phyloP scores from a whole-genome alignment of 2,329 filamentous ascomycete species.

The Paecilomyces formosus region DNA sequence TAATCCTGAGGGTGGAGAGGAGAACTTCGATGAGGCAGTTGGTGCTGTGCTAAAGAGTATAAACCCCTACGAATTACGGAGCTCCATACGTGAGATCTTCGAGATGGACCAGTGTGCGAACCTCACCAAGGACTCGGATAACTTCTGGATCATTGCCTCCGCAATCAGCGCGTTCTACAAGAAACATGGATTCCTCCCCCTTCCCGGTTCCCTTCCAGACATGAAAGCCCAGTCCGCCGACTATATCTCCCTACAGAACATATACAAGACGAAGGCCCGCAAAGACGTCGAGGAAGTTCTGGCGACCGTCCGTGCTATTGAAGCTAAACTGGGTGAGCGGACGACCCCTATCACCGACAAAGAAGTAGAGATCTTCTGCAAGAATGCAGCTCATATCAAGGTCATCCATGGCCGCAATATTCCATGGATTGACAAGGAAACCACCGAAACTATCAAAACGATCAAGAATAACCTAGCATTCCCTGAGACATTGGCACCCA shows the following conservation, averaged over 20 bases:
- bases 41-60: conserved; percentile 85
- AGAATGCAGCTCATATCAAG: conserved; percentile 88
- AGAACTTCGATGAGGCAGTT: conserved; percentile 93
- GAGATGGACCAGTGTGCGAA: conserved; percentile 55
- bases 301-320: conserved; percentile 51
- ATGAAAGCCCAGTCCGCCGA: conserved; percentile 94
- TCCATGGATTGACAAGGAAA: conserved; percentile 39
- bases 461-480: conserved; percentile 33
- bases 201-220: conserved; percentile 83
- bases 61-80: conserved; percentile 58
- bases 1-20: conserved; percentile 79
- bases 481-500: conserved; percentile 54
- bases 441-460: conserved; percentile 36
- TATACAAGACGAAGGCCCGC: conserved; percentile 85
- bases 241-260: conserved; percentile 82
- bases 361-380: conserved; percentile 89
- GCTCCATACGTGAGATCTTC: conserved; percentile 70
- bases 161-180: conserved; percentile 72
- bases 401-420: conserved; percentile 62
- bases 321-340: conserved; percentile 43
- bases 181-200: conserved; percentile 65
- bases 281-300: conserved; percentile 71
- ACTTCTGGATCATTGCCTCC: conserved; percentile 83
- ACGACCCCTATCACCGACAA: conserved; percentile 50
- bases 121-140: conserved; percentile 43